phyloP scores from a whole-genome alignment of 495 filamentous ascomycete genomes.

The Hypoxylon fuscum region DNA sequence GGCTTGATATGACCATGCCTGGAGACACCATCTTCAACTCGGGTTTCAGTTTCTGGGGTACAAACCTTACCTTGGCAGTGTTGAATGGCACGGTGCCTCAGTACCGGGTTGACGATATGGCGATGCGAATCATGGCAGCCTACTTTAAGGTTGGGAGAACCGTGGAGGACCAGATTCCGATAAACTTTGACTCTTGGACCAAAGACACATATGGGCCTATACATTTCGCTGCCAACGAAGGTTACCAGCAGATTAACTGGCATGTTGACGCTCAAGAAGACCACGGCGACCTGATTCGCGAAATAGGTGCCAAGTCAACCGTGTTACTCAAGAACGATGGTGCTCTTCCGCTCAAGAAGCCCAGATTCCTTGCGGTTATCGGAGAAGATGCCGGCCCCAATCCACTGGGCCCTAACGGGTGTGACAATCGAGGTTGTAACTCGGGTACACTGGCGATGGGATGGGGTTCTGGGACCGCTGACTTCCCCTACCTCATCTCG shows the following conservation, averaged over 20 bases:
- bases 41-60: conserved; percentile 81
- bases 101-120: conserved; percentile 95
- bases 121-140: conserved; percentile 88
- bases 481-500: conserved; percentile 91
- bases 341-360: conserved; percentile 78
- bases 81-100: conserved; percentile 91
- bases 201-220: conserved; percentile 74
- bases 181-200: conserved; percentile 93
- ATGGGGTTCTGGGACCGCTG: conserved; percentile 90
- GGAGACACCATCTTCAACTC: conserved; percentile 82
- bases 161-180: conserved; percentile 62
- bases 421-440: conserved; percentile 82
- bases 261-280: conserved; percentile 85
- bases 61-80: conserved; percentile 83
- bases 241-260: conserved; percentile 76
- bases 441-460: conserved; percentile 91
- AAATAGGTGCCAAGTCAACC: conserved; percentile 77
- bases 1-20: conserved; percentile 95
- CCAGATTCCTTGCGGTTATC: conserved; percentile 80
- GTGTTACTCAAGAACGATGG: conserved; percentile 91
- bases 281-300: conserved; percentile 75
- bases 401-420: conserved; percentile 83
- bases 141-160: conserved; percentile 90
- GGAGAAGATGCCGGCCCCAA: conserved; percentile 87
- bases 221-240: conserved; percentile 68